Base-by-base conservation (phyloP, 208 protist genomes). In the Wallacemonas rigidus region DNA sequence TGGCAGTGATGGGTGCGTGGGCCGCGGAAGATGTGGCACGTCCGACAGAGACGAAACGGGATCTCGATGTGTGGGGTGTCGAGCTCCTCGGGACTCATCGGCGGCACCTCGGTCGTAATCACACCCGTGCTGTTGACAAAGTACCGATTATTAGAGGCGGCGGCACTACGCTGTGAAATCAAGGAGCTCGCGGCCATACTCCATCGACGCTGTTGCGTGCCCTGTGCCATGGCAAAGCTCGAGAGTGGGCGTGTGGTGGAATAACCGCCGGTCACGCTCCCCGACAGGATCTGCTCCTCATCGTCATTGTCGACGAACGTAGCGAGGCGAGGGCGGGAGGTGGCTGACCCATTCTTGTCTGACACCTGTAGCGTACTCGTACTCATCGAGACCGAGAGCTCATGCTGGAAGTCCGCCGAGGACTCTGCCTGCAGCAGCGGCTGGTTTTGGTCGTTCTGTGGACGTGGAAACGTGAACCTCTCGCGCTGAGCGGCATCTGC, bases 1-100 rank as follows among this genome's bases (percentile, higher is more conserved):
- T 67, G 71, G 71, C 86, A 93, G 74, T 93, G 86, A 36, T 76
- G 80, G 40, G 88, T 86, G 47, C 88, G 86, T 5, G 86, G 86
- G 2, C 70, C 76, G 45, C 72, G 71, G 48, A 85, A 89, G 15
- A 87, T 74, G 51, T 63, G 47, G 58, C 88, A 93, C 15, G 79
- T 91, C 14, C 72, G 47, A 65, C 86, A 93, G 57, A 79, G 90
- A 3, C 50, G 26, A 53, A 93, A 75, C 14, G 76, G 71, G 44
- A 87, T 75, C 68, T 81, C 76, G 35, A 86, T 74, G 65, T 75
- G 74, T 14, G 78, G 75, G 36, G 77, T 71, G n/a, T 69, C 69
- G 26, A 80, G 51, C 40, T 81, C 76, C 6, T 61, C 57, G 60
- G 70, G 69, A 57, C 67, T 82, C 55, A 75, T 60, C 14, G 57